These are phyloP conservation scores for Aspergillus udagawae DNA, from an alignment of 2,329 filamentous ascomycete species.

Conservation along the genomic window DNA sequence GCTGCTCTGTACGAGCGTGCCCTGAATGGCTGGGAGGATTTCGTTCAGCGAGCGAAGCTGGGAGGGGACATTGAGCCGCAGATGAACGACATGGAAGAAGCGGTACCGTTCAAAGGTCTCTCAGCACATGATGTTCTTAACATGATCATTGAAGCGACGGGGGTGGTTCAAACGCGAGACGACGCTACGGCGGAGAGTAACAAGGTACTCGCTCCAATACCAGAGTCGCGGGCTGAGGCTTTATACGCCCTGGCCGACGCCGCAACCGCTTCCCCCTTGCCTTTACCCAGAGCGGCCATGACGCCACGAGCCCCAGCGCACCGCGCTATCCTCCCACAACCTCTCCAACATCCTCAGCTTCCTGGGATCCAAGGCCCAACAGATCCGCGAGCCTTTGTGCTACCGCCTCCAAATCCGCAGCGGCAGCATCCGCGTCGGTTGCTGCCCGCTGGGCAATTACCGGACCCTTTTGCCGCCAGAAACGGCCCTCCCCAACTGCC, in stretches of 20 bases:
- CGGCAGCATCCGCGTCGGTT: conserved; percentile 34
- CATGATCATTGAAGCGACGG: conserved; percentile 28
- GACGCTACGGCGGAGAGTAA: conserved; percentile 5
- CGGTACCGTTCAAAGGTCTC: conserved; percentile 19
- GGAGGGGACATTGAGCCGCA: conserved; percentile 36
- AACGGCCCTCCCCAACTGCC: conserved; percentile 37
- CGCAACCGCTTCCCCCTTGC: conserved; percentile 28
- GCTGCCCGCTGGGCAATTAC: conserved; percentile 34
- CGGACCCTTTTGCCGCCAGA: conserved; percentile 35
- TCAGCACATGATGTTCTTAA: conserved; percentile 21
- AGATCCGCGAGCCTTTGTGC: conserved; percentile 29
- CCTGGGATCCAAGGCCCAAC: conserved; percentile 23
- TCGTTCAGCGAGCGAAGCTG: conserved; percentile 36
- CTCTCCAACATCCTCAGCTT: conserved; percentile 8
- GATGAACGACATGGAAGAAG: conserved; percentile 35
- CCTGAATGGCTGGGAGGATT: conserved; percentile 38
- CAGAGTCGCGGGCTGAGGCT: conserved; percentile 21
- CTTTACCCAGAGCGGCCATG: conserved; percentile 36
- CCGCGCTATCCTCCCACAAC: conserved; percentile 30
- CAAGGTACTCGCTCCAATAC: conserved; percentile 2
- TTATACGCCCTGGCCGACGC: conserved; percentile 35
- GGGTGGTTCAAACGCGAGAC: conserved; percentile 15
- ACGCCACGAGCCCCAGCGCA: conserved; percentile 39
- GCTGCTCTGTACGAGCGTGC: conserved; percentile 34
- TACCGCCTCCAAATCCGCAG: conserved; percentile 22